These are phyloP conservation scores for Psophocarpus tetragonolobus DNA, from an alignment of 306 rosid species.

Conservation along the genomic window DNA sequence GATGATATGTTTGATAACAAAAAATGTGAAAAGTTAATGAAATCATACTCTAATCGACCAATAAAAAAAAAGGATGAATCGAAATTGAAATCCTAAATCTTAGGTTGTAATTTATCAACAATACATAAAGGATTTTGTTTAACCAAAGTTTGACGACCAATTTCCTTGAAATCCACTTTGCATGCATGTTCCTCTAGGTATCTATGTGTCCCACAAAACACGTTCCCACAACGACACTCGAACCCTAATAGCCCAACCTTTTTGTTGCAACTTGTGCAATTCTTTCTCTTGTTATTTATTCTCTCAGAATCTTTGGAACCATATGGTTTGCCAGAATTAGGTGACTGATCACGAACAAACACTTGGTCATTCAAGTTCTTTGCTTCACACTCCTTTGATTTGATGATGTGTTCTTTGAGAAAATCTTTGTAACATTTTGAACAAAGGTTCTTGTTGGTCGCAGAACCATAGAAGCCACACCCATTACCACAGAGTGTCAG, in stretches of 20 bases:
- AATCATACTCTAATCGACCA: too few relatives aligned
- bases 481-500: slow-evolving; percentile 42
- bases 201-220: slow-evolving; percentile 41
- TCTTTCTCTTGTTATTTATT: neutral
- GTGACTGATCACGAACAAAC: neutral
- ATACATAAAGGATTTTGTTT: neutral
- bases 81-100: neutral
- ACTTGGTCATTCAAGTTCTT: neutral
- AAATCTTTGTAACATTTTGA: slow-evolving; percentile 26
- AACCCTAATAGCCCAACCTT: slow-evolving; percentile 34
- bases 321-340: neutral
- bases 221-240: slow-evolving; percentile 34
- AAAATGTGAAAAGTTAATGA: too few relatives aligned
- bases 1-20: too few relatives aligned
- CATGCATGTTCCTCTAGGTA: slow-evolving; percentile 33
- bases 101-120: neutral
- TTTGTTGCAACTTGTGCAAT: slow-evolving; percentile 41
- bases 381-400: neutral
- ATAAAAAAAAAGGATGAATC: too few relatives aligned
- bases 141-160: neutral
- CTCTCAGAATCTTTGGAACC: neutral
- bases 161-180: slow-evolving; percentile 23
- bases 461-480: slow-evolving; percentile 49
- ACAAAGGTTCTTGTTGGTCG: slow-evolving; percentile 30
- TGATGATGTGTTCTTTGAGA: neutral